A percentile compares a stretch with the other conserved stretches of the same genome.
Conservation (phyloP, 2,329 filamentous ascomycete genomes). For the Acrodontium crateriforme region DNA sequence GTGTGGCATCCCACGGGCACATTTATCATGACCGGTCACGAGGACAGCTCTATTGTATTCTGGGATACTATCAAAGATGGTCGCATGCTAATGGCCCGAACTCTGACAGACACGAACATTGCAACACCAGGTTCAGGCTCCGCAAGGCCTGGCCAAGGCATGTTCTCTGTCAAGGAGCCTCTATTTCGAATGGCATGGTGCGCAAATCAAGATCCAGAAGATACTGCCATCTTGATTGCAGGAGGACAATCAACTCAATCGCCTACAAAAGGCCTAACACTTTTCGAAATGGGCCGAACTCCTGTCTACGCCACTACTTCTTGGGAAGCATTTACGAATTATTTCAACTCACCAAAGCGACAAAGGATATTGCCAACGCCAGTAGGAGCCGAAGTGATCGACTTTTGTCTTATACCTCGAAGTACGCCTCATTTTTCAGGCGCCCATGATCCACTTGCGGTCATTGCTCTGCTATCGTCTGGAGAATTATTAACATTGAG, state of each 20-base stretch:
- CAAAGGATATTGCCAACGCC: conserved; percentile 62
- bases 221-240: conserved; percentile 76
- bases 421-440: conserved; percentile 73
- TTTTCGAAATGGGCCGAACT: conserved; percentile 77
- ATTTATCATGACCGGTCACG: conserved; percentile 73
- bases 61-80: conserved; percentile 78
- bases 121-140: conserved; percentile 42
- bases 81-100: conserved; percentile 69
- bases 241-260: conserved; percentile 60
- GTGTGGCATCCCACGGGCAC: conserved; percentile 92
- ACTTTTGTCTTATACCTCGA: conserved; percentile 75
- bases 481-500: conserved; percentile 82
- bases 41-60: conserved; percentile 82
- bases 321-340: conserved; percentile 67
- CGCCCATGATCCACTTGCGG: conserved; percentile 77
- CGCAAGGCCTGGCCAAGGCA: conserved; percentile 20
- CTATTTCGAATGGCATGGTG: conserved; percentile 80
- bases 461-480: conserved; percentile 66
- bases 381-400: conserved; percentile 57
- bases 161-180: conserved; percentile 53
- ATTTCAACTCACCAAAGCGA: conserved; percentile 64
- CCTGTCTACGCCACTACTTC: conserved; percentile 84
- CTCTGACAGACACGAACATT: conserved; percentile 58
- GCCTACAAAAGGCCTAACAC: conserved; percentile 63
- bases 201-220: conserved; percentile 81